Evolutionary conservation across 2,329 filamentous ascomycete genomes (phyloP).

Genomic region (Botrytis cinerea): DNA sequence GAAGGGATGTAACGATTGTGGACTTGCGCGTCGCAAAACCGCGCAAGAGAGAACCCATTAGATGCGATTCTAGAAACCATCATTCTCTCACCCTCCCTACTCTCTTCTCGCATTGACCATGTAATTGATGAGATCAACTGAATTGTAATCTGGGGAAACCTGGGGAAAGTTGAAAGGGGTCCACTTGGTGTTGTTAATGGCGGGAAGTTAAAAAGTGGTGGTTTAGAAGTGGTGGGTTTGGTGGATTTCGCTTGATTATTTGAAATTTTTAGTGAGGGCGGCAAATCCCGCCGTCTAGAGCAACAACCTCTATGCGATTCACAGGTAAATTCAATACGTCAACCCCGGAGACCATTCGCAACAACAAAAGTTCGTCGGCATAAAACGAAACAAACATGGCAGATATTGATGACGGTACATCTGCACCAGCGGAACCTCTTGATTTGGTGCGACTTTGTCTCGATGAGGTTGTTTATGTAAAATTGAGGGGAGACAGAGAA

Average conservation of each 20-base stretch:
- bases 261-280: constrained; percentile 15
- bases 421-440: constrained; percentile 79
- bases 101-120: constrained; percentile 18
- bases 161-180: constrained; percentile 5
- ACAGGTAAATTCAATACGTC: constrained; percentile 9
- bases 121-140: constrained; percentile 7
- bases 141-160: constrained; percentile 15
- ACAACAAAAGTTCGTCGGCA: constrained; percentile 22
- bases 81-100: not conserved
- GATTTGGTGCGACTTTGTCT: constrained; percentile 93
- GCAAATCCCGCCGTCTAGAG: not conserved
- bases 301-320: not conserved
- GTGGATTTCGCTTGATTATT: constrained; percentile 12
- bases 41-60: constrained; percentile 11
- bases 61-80: not conserved
- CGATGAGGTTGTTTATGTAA: constrained; percentile 96
- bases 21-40: constrained; percentile 12
- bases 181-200: constrained; percentile 21
- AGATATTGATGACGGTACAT: constrained; percentile 72
- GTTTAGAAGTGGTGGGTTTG: constrained; percentile 7
- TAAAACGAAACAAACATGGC: constrained; percentile 63
- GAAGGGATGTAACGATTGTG: not conserved
- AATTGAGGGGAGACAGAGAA: constrained; percentile 92
- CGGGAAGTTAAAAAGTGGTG: constrained; percentile 14
- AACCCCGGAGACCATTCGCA: constrained; percentile 14